Percentiles rank a stretch among this genome's conserved stretches.
Conservation (phyloP, 768 basidiomycete genomes). For the Amanita rubescens region DNA sequence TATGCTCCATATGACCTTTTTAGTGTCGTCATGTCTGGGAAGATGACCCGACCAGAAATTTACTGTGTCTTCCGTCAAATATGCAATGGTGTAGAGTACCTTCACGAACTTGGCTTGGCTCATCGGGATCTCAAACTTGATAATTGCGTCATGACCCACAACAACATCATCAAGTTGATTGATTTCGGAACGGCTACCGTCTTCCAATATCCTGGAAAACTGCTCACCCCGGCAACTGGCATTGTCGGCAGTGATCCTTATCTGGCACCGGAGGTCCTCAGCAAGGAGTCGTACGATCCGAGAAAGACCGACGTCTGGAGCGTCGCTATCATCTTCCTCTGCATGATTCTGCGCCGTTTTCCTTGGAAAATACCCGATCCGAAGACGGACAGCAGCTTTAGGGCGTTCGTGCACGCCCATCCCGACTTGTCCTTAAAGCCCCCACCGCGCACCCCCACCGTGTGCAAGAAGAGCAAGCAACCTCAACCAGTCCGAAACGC, state of each 20-base stretch:
- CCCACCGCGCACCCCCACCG: conserved; percentile 26
- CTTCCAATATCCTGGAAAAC: conserved; percentile 96
- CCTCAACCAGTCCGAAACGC: background rate
- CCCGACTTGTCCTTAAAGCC: conserved; percentile 67
- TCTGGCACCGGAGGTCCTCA: conserved; percentile 93
- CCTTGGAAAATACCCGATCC: conserved; percentile 98
- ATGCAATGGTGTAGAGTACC: conserved; percentile 94
- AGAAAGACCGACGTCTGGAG: conserved; percentile 99
- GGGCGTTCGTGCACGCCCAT: conserved; percentile 87
- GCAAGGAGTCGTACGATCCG: conserved; percentile 79
- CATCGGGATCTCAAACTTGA: conserved; percentile 99
- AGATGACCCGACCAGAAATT: conserved; percentile 96
- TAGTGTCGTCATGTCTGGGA: conserved; percentile 98
- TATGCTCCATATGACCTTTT: conserved; percentile 98
- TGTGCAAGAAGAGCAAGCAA: conserved; percentile 9
- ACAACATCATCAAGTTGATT: conserved; percentile 96
- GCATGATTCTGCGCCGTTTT: conserved; percentile 96
- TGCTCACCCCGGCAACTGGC: conserved; percentile 71
- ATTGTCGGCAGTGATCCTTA: conserved; percentile 98
- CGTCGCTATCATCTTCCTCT: conserved; percentile 97
- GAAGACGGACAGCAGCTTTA: conserved; percentile 88
- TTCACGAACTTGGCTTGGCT: conserved; percentile 95
- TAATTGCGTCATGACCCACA: conserved; percentile 97
- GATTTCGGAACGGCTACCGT: conserved; percentile 99
- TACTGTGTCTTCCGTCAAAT: conserved; percentile 99